Evolutionary conservation across 805 yeast species (phyloP).

Genomic region (Yueomyces sinensis): DNA sequence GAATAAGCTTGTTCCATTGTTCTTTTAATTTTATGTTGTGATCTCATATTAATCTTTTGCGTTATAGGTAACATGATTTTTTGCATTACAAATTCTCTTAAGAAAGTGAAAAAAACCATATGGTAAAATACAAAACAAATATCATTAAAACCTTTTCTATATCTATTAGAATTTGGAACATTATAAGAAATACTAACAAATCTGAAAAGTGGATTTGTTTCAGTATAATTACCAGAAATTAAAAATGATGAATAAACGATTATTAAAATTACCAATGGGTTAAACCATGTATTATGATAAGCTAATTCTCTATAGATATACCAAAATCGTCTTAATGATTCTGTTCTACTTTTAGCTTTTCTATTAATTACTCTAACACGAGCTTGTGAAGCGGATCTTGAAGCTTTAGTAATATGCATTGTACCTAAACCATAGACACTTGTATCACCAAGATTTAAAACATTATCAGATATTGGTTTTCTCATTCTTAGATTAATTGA

Average conservation of each 20-base stretch:
- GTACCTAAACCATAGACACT: conserved; percentile 53
- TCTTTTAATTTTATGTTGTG: conserved; percentile 46
- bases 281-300: conserved; percentile 55
- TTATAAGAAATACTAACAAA: conserved; percentile 56
- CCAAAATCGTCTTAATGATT: conserved; percentile 41
- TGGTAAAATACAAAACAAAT: conserved; percentile 65
- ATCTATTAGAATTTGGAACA: conserved; percentile 44
- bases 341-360: conserved; percentile 32
- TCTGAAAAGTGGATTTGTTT: conserved; percentile 46
- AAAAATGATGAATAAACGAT: conserved; percentile 32
- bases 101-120: conserved; percentile 79
- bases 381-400: conserved; percentile 27
- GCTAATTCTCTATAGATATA: conserved; percentile 45
- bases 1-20: conserved; percentile 91
- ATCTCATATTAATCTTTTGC: conserved; percentile 25
- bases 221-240: conserved; percentile 43
- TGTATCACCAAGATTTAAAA: conserved; percentile 57
- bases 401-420: conserved; percentile 36
- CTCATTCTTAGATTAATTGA: too few species aligned
- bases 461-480: too few species aligned
- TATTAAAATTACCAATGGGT: conserved; percentile 41
- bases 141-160: conserved; percentile 83
- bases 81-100: conserved; percentile 87
- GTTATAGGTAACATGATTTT: conserved; percentile 66
- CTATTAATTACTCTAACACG: conserved; percentile 24